These are phyloP conservation scores for Starmerella etchellsii DNA, from an alignment of 805 yeast genomes.

Conservation along the genomic window DNA sequence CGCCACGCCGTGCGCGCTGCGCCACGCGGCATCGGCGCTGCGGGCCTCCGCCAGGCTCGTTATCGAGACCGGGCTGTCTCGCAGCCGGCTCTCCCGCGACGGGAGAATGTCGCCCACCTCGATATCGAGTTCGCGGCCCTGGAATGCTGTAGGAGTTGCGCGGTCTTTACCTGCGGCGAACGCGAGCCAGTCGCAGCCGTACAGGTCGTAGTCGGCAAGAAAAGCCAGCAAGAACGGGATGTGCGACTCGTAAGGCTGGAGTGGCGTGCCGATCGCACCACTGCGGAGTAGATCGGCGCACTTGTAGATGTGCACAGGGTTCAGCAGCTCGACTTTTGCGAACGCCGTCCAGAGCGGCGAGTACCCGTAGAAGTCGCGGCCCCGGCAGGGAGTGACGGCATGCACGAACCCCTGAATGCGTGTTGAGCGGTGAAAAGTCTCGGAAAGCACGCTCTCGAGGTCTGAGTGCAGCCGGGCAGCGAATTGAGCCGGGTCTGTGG, in stretches of 20 bases:
- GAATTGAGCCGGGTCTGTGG: conserved; percentile 3
- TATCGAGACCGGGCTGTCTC: conserved; percentile 5
- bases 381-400: conserved; percentile 43
- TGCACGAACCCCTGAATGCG: conserved; percentile 23
- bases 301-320: conserved; percentile 47
- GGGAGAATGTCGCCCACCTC: conserved; percentile 49
- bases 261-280: conserved; percentile 31
- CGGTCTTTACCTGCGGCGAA: conserved; percentile 19
- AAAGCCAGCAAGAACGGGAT: conserved; percentile 68
- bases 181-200: conserved; percentile 70
- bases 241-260: conserved; percentile 65
- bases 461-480: conserved; percentile 13
- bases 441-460: conserved; percentile 24
- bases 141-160: conserved; percentile 34
- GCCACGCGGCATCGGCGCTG: conserved; percentile 8
- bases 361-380: conserved; percentile 75
- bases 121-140: conserved; percentile 61
- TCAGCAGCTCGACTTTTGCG: conserved; percentile 54
- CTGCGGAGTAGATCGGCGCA: conserved; percentile 39
- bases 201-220: conserved; percentile 67
- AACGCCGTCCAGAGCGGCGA: conserved; percentile 50
- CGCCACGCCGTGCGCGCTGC: conserved; percentile 4
- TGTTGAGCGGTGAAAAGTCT: conserved; percentile 20
- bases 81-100: conserved; percentile 29
- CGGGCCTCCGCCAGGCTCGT: conserved; percentile 16